Percentiles rank a stretch among this genome's conserved stretches.
These are phyloP conservation scores for Abrus precatorius DNA, from an alignment of 306 rosid genomes.

Conservation along the genomic window DNA sequence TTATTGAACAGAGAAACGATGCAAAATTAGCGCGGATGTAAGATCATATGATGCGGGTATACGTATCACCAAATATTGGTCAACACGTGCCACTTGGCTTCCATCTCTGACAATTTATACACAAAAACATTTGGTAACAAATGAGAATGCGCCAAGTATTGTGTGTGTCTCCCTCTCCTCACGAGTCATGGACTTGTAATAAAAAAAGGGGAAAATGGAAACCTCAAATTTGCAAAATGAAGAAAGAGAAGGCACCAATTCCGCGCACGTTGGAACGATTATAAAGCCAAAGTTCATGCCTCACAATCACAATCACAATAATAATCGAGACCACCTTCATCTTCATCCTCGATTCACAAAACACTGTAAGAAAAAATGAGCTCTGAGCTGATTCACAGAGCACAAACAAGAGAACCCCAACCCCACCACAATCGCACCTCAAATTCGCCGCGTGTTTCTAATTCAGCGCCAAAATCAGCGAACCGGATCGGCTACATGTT, in stretches of 20 bases:
- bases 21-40: no score
- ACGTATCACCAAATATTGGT: background rate
- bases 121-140: background rate
- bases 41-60: no score
- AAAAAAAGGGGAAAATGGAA: constrained; percentile 17
- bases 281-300: constrained; percentile 73
- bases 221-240: constrained; percentile 33
- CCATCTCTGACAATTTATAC: background rate
- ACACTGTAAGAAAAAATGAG: background rate
- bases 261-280: constrained; percentile 64
- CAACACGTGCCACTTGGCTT: constrained; percentile 8
- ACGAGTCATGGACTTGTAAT: background rate
- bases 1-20: no score
- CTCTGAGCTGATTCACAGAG: constrained; percentile 59
- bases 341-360: background rate
- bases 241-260: background rate
- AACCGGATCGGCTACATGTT: constrained; percentile 13
- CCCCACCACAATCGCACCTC: background rate
- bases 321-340: constrained; percentile 6
- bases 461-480: background rate
- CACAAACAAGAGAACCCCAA: constrained; percentile 30
- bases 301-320: constrained; percentile 20
- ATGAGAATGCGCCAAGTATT: constrained; percentile 8
- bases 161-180: background rate
- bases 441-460: background rate